Conservation (phyloP, 768 basidiomycete species). For the Naganishia vaughanmartiniae region DNA sequence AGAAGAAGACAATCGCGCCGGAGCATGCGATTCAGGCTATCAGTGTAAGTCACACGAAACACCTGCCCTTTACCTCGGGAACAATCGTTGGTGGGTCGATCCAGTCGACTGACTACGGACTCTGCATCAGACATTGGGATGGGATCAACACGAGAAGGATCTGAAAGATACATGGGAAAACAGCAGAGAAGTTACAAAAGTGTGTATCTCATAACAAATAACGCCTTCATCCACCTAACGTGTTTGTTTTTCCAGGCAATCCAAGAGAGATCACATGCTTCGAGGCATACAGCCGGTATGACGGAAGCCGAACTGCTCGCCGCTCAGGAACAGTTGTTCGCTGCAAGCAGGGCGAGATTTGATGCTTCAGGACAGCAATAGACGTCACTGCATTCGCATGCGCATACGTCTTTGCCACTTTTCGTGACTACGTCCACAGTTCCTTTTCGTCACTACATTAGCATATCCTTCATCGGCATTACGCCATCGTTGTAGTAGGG, state of each 20-base stretch:
- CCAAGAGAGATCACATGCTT: constrained; percentile 42
- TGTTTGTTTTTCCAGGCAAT: constrained; percentile 3
- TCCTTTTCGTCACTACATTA: not conserved
- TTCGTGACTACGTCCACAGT: too few species aligned
- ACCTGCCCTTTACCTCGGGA: not conserved
- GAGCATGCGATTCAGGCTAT: constrained; percentile 92
- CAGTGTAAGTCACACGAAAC: constrained; percentile 60
- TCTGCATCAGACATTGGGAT: constrained; percentile 73
- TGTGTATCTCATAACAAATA: constrained; percentile 47
- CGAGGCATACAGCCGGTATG: constrained; percentile 69
- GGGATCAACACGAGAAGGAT: constrained; percentile 83
- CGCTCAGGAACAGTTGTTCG: constrained; percentile 87
- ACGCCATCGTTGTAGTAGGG: not conserved
- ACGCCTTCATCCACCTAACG: not conserved
- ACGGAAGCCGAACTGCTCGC: constrained; percentile 84
- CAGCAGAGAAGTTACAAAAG: constrained; percentile 94
- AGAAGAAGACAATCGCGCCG: constrained; percentile 97
- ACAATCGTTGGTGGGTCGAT: not conserved
- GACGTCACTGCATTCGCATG: not conserved
- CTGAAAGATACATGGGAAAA: constrained; percentile 91
- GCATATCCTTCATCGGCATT: constrained; percentile 17
- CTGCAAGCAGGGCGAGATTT: constrained; percentile 66
- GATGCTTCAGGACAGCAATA: constrained; percentile 39
- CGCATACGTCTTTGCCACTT: too few species aligned
- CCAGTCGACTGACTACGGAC: too few species aligned